Conservation (phyloP, 2,329 filamentous ascomycete species). For the Emmonsiellopsis sp. region DNA sequence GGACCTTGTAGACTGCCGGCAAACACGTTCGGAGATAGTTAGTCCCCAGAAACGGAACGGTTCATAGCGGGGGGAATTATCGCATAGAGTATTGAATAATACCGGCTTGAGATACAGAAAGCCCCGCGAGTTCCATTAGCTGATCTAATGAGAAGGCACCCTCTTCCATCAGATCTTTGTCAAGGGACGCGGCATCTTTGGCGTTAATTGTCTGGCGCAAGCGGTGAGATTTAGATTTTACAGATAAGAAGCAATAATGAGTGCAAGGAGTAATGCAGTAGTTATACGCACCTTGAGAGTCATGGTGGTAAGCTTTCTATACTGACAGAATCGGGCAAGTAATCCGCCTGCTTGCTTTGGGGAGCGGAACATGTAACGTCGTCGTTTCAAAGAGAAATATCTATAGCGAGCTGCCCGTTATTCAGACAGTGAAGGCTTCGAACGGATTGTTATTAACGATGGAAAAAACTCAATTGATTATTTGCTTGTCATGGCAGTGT, state of each 20-base stretch:
- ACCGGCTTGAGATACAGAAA: conserved; percentile 89
- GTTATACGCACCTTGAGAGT: conserved; percentile 2
- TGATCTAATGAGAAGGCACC: conserved; percentile 89
- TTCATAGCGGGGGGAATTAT: not conserved
- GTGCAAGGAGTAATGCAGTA: not conserved
- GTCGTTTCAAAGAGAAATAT: not conserved
- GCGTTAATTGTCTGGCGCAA: conserved; percentile 65
- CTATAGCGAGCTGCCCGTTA: too few relatives aligned
- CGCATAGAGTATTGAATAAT: conserved; percentile 8
- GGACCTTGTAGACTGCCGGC: conserved; percentile 67
- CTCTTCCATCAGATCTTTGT: conserved; percentile 84
- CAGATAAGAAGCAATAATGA: not conserved
- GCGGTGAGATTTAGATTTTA: not conserved
- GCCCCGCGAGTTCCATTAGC: conserved; percentile 89
- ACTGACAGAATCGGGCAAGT: not conserved
- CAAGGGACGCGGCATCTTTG: conserved; percentile 78
- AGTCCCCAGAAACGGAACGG: not conserved
- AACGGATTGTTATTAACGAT: too few relatives aligned
- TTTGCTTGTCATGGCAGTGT: too few relatives aligned
- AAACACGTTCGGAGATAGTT: not conserved
- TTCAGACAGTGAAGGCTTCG: too few relatives aligned
- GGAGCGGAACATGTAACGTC: not conserved
- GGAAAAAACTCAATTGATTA: too few relatives aligned
- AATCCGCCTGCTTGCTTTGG: not conserved
- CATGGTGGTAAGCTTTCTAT: not conserved